Base-by-base conservation (phyloP, 2,329 filamentous ascomycete species). In the Microcyclospora tardicrescens region DNA sequence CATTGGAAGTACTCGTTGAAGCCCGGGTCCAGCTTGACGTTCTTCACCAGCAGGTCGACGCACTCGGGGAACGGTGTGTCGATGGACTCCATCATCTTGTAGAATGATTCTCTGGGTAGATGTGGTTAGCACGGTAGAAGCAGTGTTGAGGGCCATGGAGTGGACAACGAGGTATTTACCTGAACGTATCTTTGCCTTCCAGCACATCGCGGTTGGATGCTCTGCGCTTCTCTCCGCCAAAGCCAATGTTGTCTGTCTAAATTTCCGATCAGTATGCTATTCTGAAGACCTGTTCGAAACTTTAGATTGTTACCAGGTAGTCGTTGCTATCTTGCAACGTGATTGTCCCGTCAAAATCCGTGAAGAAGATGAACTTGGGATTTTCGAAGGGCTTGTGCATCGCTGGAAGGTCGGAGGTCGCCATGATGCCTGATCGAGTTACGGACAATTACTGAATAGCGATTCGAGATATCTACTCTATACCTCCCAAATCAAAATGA, bases 341-440 rank as follows among this genome's bases (percentile, higher is more conserved):
- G 59, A 95, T 89, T 38, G 87, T 96, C 55, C 91, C 91, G 64
- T 98, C 91, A 59, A 96, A 96, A 66, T 98, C 91, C 51, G 87
- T 94, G 70, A 96, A 96, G 74, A 98, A 95, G 69, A 98, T 87
- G 68, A 84, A 83, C 65, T 85, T 82, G 37, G 87, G 87, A 59
- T 81, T 77, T 42, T 56, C 46, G 52, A 59, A 58, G 0, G 56
- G 56, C 41, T 58, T 61, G 46, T 64, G 60, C 63, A 70, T 61
- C 34, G 65, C 64, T 35, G 61, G 60, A 35, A 70, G 59, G 28
- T 63, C 58, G 31, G 56, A 48, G 36, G 50, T 41, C 36, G 53
- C 51, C 35, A 52, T 24, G 19, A 24, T 24, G 19, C 4, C 19
- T 24, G 19, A 24, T 8, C 8, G 4, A 8, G 4, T 24, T 24